Evolutionary conservation across 2,329 filamentous ascomycete genomes (phyloP).

Genomic region (Emmonsiellopsis sp.): DNA sequence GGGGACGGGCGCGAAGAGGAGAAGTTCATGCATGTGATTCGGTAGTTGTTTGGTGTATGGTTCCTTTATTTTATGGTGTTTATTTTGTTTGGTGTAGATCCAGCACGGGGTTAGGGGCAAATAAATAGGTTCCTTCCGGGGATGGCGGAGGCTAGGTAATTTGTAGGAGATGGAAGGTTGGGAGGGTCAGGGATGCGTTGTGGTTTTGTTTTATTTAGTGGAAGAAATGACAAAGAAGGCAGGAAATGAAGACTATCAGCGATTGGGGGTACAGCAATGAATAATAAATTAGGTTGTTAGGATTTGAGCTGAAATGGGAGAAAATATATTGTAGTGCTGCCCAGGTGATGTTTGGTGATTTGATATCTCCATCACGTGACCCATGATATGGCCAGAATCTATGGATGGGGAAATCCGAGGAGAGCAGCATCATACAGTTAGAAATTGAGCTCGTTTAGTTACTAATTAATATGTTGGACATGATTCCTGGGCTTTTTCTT

Average conservation of each 20-base stretch:
- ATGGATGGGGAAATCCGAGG: too few relatives aligned
- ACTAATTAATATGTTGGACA: too few relatives aligned
- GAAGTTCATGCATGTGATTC: conserved; percentile 49
- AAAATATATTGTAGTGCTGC: too few relatives aligned
- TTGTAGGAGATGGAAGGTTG: not conserved
- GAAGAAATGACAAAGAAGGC: not conserved
- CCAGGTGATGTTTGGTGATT: too few relatives aligned
- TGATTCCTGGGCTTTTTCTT: too few relatives aligned
- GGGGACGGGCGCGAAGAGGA: conserved; percentile 52
- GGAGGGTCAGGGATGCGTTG: not conserved
- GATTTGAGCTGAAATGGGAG: too few relatives aligned
- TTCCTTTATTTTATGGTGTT: not conserved
- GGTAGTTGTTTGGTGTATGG: not conserved
- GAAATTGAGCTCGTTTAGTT: too few relatives aligned
- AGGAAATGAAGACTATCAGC: not conserved
- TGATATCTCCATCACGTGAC: too few relatives aligned
- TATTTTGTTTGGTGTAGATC: not conserved
- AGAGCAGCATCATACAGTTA: too few relatives aligned
- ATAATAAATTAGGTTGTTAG: not conserved
- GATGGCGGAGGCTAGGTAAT: not conserved
- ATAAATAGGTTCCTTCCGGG: not conserved
- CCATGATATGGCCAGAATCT: too few relatives aligned
- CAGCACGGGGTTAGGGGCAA: not conserved
- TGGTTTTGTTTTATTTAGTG: too few relatives aligned
- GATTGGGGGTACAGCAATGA: not conserved